Evolutionary conservation across 2,329 filamentous ascomycete genomes (phyloP).

Genomic region (Fusarium zealandicum): DNA sequence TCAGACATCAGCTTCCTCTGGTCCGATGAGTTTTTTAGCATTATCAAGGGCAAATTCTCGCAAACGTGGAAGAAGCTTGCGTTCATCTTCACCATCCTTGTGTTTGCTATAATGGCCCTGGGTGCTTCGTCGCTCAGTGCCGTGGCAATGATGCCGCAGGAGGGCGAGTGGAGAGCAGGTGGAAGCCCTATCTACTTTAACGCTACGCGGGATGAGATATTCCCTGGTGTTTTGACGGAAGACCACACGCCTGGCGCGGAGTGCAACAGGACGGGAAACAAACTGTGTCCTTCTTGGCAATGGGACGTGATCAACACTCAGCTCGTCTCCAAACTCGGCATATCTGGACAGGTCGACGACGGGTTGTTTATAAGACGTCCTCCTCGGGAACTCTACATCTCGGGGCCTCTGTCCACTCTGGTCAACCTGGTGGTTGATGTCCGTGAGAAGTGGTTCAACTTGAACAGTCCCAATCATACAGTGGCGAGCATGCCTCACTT

Average conservation of each 20-base stretch:
- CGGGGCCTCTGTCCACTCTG: conserved; percentile 15
- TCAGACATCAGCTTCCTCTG: conserved; percentile 33
- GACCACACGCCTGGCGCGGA: conserved; percentile 9
- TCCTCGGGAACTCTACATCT: conserved; percentile 21
- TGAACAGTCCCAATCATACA: conserved; percentile 28
- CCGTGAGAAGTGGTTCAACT: conserved; percentile 26
- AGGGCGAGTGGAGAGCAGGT: conserved; percentile 29
- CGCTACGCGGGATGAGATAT: conserved; percentile 21
- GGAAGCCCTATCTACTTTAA: conserved; percentile 31
- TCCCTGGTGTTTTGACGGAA: conserved; percentile 12
- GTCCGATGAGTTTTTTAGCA: conserved; percentile 31
- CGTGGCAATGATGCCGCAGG: conserved; percentile 35
- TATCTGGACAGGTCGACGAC: conserved; percentile 23
- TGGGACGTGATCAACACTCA: conserved; percentile 33
- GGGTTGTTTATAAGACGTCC: conserved; percentile 21
- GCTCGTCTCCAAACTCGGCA: conserved; percentile 23
- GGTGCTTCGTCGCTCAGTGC: conserved; percentile 33
- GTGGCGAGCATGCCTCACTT: conserved; percentile 33
- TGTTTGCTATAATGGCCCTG: conserved; percentile 28
- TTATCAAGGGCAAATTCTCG: conserved; percentile 27
- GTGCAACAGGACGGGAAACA: conserved; percentile 23
- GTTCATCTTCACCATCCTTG: conserved; percentile 19
- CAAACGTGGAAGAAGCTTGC: conserved; percentile 28
- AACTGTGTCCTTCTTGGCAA: conserved; percentile 31
- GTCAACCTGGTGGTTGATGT: conserved; percentile 23